These are phyloP conservation scores for Amanita rubescens DNA, from an alignment of 768 basidiomycete genomes.

Conservation along the genomic window DNA sequence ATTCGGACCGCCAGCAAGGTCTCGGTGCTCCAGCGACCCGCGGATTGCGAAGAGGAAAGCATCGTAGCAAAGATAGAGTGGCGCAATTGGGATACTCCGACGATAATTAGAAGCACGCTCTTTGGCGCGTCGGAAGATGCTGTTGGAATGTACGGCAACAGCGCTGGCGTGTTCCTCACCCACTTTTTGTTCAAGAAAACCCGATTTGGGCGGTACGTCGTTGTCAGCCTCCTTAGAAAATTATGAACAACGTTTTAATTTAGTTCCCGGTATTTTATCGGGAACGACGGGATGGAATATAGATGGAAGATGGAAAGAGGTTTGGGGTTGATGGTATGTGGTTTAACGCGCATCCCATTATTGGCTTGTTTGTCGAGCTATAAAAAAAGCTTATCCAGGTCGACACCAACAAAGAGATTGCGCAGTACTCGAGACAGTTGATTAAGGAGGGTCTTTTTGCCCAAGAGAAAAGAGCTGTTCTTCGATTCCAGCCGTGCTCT, in stretches of 20 bases:
- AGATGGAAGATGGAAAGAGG: conserved; percentile 37
- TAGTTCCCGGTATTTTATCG: conserved; percentile 45
- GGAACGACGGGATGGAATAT: conserved; percentile 42
- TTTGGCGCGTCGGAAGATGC: conserved; percentile 18
- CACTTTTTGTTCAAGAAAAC: conserved; percentile 10
- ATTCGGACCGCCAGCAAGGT: conserved; percentile 27
- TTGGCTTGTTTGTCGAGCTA: not conserved
- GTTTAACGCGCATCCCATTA: not conserved
- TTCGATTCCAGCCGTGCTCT: conserved; percentile 39
- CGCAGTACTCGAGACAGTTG: conserved; percentile 26
- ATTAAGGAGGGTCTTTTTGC: conserved; percentile 39
- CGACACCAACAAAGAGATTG: conserved; percentile 33
- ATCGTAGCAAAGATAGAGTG: conserved; percentile 46
- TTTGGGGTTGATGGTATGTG: conserved; percentile 31
- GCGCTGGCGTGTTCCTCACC: not conserved
- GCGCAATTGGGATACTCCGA: conserved; percentile 33
- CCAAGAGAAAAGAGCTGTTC: conserved; percentile 37
- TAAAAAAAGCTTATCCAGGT: conserved; percentile 30
- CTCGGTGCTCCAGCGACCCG: conserved; percentile 24
- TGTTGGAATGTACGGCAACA: not conserved
- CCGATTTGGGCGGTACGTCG: conserved; percentile 6
- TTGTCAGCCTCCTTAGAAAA: not conserved
- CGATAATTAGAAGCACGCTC: conserved; percentile 33
- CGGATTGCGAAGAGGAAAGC: conserved; percentile 28
- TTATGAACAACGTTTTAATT: not conserved